Conservation (phyloP, 2,329 filamentous ascomycete species). For the Myriosclerotinia scirpicola region DNA sequence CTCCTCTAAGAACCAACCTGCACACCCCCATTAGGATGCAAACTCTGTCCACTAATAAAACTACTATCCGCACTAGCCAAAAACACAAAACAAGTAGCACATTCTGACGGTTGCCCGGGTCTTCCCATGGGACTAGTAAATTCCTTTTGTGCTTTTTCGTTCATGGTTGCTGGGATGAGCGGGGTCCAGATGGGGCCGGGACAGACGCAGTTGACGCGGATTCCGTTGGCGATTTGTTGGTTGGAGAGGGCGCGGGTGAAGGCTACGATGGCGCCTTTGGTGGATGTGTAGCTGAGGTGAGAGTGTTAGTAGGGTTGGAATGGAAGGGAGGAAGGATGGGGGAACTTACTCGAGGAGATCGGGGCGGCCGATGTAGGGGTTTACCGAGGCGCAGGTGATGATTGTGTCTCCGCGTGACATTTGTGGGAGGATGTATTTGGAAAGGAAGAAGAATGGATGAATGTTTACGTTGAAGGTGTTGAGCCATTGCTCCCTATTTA, state of each 20-base stretch:
- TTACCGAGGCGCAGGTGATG: conserved; percentile 84
- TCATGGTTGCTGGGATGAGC: conserved; percentile 73
- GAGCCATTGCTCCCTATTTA: conserved; percentile 68
- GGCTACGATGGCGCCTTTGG: conserved; percentile 74
- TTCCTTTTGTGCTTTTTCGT: conserved; percentile 65
- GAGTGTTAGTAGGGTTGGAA: background rate
- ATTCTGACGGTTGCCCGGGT: conserved; percentile 77
- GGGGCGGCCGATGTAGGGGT: conserved; percentile 76
- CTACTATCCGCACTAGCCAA: conserved; percentile 73
- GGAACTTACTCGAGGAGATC: conserved; percentile 63
- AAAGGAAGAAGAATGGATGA: conserved; percentile 76
- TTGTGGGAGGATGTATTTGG: conserved; percentile 74
- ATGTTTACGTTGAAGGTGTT: conserved; percentile 83
- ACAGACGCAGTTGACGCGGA: conserved; percentile 74
- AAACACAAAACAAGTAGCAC: conserved; percentile 80
- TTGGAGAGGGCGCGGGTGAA: conserved; percentile 79
- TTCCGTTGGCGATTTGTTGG: conserved; percentile 69
- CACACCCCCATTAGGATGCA: conserved; percentile 62
- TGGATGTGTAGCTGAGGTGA: conserved; percentile 62
- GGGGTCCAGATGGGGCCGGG: conserved; percentile 80
- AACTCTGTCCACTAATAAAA: conserved; percentile 70
- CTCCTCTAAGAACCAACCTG: conserved; percentile 47
- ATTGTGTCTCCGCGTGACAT: conserved; percentile 74
- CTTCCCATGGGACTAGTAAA: conserved; percentile 75
- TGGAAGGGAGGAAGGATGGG: background rate